phyloP scores from a whole-genome alignment of 1,139 yeast genomes.

The Suhomyces ambrosiae region DNA sequence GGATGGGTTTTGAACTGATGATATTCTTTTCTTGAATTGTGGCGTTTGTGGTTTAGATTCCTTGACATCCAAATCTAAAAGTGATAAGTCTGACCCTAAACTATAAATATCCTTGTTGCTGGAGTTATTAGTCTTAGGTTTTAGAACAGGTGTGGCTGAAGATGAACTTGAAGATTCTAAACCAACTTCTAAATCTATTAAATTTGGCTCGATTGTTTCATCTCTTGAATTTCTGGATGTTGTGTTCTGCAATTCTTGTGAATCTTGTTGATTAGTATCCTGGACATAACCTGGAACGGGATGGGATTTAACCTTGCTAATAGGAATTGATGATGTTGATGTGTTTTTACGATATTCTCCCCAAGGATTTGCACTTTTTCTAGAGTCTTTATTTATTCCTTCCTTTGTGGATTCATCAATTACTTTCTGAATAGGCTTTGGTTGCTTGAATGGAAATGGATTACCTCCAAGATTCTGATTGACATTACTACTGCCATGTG shows the following conservation, averaged over 20 bases:
- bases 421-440: conserved; percentile 3
- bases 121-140: conserved; percentile 16
- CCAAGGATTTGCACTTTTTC: conserved; percentile 26
- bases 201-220: conserved; percentile 20
- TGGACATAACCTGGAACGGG: conserved; percentile 1
- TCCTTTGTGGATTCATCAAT: conserved; percentile 4
- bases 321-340: conserved; percentile 7
- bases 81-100: conserved; percentile 27
- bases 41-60: conserved; percentile 18
- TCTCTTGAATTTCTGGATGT: conserved; percentile 4
- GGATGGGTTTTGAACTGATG: conserved; percentile 35
- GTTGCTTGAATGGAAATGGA: conserved; percentile 11
- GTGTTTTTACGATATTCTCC: conserved; percentile 18
- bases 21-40: conserved; percentile 35
- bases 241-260: conserved; percentile 1
- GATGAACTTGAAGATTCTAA: conserved; percentile 36
- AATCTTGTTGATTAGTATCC: not conserved
- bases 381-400: conserved; percentile 2
- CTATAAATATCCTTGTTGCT: conserved; percentile 15
- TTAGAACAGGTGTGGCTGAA: conserved; percentile 26
- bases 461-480: conserved; percentile 1
- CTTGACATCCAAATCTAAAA: conserved; percentile 36
- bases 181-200: conserved; percentile 46
- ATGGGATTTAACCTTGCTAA: conserved; percentile 10
- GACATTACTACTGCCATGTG: not conserved